Percentiles rank a stretch among this genome's conserved stretches.
Evolutionary conservation across 2,329 filamentous ascomycete genomes (phyloP).

Genomic region (Pyrenophora seminiperda): DNA sequence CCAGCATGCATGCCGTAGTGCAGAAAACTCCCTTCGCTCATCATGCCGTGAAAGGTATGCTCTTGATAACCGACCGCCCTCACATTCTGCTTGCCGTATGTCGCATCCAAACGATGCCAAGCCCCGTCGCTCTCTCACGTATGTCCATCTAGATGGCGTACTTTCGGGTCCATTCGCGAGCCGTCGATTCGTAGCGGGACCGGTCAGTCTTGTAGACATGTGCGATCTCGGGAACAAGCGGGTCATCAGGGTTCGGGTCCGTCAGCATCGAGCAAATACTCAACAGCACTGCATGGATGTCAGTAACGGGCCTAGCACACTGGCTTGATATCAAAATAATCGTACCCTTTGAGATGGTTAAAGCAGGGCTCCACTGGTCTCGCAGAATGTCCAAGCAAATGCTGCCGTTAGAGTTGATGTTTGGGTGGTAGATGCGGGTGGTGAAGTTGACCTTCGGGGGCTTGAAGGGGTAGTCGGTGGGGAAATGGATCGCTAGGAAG

Average conservation of each 20-base stretch:
- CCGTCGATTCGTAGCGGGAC: conserved; percentile 92
- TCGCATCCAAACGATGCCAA: conserved; percentile 35
- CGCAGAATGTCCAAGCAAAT: conserved; percentile 98
- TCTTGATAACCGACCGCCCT: conserved; percentile 28
- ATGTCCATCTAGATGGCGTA: conserved; percentile 77
- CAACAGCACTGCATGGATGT: conserved; percentile 71
- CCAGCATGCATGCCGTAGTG: conserved; percentile 36
- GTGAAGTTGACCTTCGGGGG: conserved; percentile 99
- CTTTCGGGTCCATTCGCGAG: conserved; percentile 98
- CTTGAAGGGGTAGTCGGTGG: conserved; percentile 99
- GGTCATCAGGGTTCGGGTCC: conserved; percentile 98
- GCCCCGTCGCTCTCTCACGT: neutral
- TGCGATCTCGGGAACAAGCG: conserved; percentile 96
- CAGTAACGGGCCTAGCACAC: neutral
- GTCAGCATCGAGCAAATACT: conserved; percentile 99
- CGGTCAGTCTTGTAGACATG: conserved; percentile 99
- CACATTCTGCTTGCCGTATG: conserved; percentile 27
- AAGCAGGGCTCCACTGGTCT: conserved; percentile 98
- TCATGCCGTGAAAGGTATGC: conserved; percentile 35
- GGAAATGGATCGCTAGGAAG: conserved; percentile 98
- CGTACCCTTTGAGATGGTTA: conserved; percentile 97
- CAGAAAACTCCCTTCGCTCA: conserved; percentile 37
- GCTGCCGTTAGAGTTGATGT: conserved; percentile 99
- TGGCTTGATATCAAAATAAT: neutral
- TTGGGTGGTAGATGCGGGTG: conserved; percentile 98